These are phyloP conservation scores for Maudiozyma saulgeensis DNA, from an alignment of 805 yeast species.

Conservation along the genomic window DNA sequence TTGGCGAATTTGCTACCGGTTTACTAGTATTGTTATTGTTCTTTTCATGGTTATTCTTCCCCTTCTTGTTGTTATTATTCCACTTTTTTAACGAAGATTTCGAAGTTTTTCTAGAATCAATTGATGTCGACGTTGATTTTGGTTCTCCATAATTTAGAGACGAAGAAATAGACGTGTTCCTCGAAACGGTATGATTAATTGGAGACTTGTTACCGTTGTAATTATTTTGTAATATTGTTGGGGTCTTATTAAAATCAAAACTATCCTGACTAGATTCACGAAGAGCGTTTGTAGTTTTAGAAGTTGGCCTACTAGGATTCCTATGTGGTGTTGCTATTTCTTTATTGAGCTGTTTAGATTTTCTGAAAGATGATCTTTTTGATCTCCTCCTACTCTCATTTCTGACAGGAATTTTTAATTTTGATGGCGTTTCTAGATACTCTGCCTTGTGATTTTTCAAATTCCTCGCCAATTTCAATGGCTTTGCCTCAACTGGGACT, in stretches of 20 bases:
- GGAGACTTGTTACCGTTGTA: background rate
- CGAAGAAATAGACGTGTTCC: background rate
- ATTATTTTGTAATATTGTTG: background rate
- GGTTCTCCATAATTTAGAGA: background rate
- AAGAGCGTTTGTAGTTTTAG: background rate
- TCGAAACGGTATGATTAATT: background rate
- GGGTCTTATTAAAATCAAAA: background rate
- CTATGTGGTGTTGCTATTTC: background rate
- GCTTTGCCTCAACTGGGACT: constrained; percentile 45
- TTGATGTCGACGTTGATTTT: background rate
- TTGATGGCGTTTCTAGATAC: background rate
- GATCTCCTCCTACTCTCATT: background rate
- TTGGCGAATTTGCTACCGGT: background rate
- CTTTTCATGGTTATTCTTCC: background rate
- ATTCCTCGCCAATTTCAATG: constrained; percentile 57
- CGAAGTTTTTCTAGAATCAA: background rate
- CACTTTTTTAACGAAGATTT: background rate
- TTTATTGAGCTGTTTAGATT: background rate
- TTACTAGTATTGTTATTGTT: background rate
- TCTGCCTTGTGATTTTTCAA: background rate
- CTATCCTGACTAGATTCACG: background rate
- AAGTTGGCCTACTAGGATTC: background rate
- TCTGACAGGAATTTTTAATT: background rate
- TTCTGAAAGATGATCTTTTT: background rate
- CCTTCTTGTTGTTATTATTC: background rate